Base-by-base conservation (phyloP, 139 green algal genomes). In the Tetraselmis chui region DNA sequence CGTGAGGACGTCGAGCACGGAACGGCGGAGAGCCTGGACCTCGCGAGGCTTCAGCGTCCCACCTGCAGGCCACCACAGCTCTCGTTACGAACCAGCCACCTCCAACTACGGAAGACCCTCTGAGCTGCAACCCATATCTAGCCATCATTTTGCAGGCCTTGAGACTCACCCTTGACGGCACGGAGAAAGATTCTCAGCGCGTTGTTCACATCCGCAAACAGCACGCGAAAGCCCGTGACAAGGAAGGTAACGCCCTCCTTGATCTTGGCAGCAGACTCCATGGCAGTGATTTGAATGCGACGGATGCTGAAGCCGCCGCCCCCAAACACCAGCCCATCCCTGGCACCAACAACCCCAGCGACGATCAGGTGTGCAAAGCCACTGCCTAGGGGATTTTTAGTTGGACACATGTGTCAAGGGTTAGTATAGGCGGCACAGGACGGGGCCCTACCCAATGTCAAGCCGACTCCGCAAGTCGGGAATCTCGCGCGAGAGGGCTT, bases 21-120 rank as follows among this genome's bases (percentile, higher is more conserved):
- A 99, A 59, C 96, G 93, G 11, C 97, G 91, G 59, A 99, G 85
- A 1, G 94, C 92, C 23, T 89, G 84, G 58, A 98, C 96, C 90
- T 99, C 95, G 76, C 95, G 90, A 0, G 95, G 90, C 81, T 95
- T 96, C 45, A 98, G 86, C 0, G 95, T 96, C 29, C 87, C 93
- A 29, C 95, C 95, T 89, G 84, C 2, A 79, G 18, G 45, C 11
- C 45, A 18, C 45, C 5, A 67, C 45, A 67, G 74, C 26, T 86
- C 76, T 28, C n/a, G n/a, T n/a, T n/a, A n/a, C n/a, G n/a, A n/a
- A n/a, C n/a, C n/a, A n/a, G n/a, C n/a, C n/a, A n/a, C n/a, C n/a
- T n/a, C n/a, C n/a, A n/a, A n/a, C n/a, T n/a, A n/a, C n/a, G n/a
- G n/a, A n/a, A n/a, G n/a, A n/a, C n/a, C n/a, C n/a, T n/a, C n/a